phyloP scores from a whole-genome alignment of 257 asterid species.

The Thymus quinquecostatus region DNA sequence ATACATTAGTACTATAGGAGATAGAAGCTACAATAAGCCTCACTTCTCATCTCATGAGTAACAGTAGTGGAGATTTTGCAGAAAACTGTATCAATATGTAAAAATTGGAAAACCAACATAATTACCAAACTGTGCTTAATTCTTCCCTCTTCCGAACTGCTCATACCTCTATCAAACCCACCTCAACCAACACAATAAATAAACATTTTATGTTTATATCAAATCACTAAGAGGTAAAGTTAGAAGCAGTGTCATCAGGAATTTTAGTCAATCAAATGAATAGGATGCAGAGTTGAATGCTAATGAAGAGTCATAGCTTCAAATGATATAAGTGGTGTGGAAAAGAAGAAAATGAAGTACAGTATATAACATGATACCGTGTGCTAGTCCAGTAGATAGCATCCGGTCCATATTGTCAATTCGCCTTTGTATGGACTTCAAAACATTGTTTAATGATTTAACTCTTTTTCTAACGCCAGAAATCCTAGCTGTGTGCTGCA shows the following conservation, averaged over 20 bases:
- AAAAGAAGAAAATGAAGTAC: constrained; percentile 14
- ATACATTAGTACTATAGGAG: background rate
- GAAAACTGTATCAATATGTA: background rate
- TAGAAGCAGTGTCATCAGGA: background rate
- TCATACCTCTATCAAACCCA: constrained; percentile 13
- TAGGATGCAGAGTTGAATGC: constrained; percentile 3
- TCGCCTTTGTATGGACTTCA: constrained; percentile 87
- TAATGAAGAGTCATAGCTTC: background rate
- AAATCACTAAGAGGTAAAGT: background rate
- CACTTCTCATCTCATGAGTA: background rate
- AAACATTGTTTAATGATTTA: constrained; percentile 67
- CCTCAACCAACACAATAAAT: background rate
- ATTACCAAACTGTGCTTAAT: background rate
- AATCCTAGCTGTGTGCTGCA: constrained; percentile 95
- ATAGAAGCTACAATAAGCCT: constrained; percentile 9
- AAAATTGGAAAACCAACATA: background rate
- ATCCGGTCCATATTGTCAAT: constrained; percentile 85
- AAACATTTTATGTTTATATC: background rate
- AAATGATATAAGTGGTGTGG: constrained; percentile 11
- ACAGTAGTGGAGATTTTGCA: too few species aligned
- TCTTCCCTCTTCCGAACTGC: background rate
- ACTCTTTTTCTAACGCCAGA: constrained; percentile 89
- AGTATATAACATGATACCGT: constrained; percentile 48
- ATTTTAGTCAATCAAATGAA: background rate
- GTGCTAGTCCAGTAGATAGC: constrained; percentile 60